Evolutionary conservation across 305 asterid genomes (phyloP).

Genomic region (Plantago coronopus): DNA sequence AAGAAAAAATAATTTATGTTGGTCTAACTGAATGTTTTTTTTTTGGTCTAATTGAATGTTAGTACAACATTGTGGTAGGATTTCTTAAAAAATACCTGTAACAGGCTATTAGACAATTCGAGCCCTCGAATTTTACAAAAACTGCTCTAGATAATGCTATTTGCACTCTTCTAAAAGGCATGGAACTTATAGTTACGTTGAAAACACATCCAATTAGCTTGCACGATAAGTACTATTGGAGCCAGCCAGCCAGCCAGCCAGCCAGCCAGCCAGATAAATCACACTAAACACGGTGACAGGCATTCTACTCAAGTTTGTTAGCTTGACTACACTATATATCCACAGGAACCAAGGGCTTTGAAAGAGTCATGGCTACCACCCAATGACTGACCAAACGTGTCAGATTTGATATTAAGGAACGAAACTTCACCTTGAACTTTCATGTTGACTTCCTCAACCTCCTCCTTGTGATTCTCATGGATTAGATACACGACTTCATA

Average conservation of each 20-base stretch:
- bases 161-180: not conserved
- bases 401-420: not conserved
- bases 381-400: not conserved
- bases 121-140: not conserved
- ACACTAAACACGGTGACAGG: not conserved
- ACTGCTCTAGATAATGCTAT: not conserved
- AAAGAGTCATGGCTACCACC: not conserved
- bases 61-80: no score
- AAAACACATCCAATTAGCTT: not conserved
- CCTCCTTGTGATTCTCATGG: slow-evolving; percentile 71
- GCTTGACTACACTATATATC: not conserved
- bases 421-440: slow-evolving; percentile 67
- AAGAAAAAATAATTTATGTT: not conserved
- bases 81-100: not conserved
- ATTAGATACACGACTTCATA: slow-evolving; percentile 91
- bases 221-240: not conserved
- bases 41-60: not conserved
- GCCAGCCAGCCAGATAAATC: not conserved
- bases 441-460: slow-evolving; percentile 69
- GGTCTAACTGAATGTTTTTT: not conserved
- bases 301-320: not conserved
- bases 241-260: no score
- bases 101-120: not conserved
- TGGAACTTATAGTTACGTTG: not conserved
- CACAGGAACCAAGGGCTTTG: not conserved